These are phyloP conservation scores for Aspergillus baeticus DNA, from an alignment of 495 filamentous ascomycete genomes.

Conservation along the genomic window DNA sequence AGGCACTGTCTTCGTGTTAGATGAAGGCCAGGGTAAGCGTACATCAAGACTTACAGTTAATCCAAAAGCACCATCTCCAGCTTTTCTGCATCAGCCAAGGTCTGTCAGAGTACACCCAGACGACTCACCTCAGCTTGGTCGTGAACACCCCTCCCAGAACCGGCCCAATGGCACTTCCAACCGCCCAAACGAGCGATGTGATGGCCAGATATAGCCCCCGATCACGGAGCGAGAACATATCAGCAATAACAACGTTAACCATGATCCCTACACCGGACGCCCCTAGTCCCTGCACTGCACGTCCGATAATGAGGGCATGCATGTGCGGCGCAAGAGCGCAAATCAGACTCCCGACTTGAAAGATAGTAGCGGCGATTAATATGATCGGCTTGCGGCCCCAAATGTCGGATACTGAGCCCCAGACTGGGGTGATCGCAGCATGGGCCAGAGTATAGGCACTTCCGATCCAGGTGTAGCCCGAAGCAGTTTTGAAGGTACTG, in stretches of 20 bases:
- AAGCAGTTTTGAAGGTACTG: slow-evolving; percentile 47
- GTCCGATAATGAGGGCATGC: too few species aligned
- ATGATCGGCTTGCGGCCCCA: slow-evolving; percentile 69
- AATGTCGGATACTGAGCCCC: slow-evolving; percentile 71
- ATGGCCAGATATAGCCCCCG: slow-evolving; percentile 33
- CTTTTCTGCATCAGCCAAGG: too few species aligned
- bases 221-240: slow-evolving; percentile 40
- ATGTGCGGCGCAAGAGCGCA: too few species aligned
- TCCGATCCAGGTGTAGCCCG: slow-evolving; percentile 65
- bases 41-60: too few species aligned
- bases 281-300: too few species aligned
- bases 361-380: slow-evolving; percentile 54
- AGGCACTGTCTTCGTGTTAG: too few species aligned
- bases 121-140: too few species aligned
- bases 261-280: too few species aligned
- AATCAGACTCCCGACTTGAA: too few species aligned
- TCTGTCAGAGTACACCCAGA: too few species aligned
- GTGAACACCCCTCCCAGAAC: slow-evolving; percentile 48
- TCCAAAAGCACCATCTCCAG: too few species aligned
- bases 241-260: slow-evolving; percentile 17
- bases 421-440: slow-evolving; percentile 56
- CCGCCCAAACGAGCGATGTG: slow-evolving; percentile 29
- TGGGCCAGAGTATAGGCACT: slow-evolving; percentile 58
- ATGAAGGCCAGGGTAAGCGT: too few species aligned
- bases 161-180: slow-evolving; percentile 36